A percentile compares a stretch with the other conserved stretches of the same genome.
These are phyloP conservation scores for Thuidium tamariscinum DNA, from an alignment of 225 moss, liverwort and hornwort genomes.

Conservation along the genomic window DNA sequence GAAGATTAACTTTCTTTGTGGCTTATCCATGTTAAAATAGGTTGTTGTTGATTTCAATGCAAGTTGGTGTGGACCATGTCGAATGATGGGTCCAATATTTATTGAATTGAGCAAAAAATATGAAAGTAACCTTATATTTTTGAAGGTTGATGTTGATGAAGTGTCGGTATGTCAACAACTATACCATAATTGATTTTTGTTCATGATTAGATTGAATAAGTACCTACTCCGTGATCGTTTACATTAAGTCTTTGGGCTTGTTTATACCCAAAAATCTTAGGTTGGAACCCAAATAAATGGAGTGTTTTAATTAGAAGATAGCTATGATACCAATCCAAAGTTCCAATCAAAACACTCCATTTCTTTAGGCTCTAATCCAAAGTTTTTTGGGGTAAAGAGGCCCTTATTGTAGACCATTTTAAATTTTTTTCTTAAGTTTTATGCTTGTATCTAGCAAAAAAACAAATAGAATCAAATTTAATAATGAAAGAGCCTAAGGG, in stretches of 20 bases:
- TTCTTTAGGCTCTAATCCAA: no score
- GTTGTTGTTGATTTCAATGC: slow-evolving; percentile 80
- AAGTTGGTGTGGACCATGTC: slow-evolving; percentile 88
- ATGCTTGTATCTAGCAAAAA: background rate
- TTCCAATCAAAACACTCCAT: no score
- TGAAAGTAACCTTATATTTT: slow-evolving; percentile 38
- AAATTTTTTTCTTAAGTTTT: background rate
- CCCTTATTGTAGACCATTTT: background rate
- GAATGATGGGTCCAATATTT: slow-evolving; percentile 53
- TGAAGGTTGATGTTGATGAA: slow-evolving; percentile 78
- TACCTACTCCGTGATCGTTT: no score
- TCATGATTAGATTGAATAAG: background rate
- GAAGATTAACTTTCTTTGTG: background rate
- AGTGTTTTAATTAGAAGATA: no score
- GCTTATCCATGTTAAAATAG: background rate
- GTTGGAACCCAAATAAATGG: no score
- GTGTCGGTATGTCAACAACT: slow-evolving; percentile 29
- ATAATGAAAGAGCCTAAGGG: background rate
- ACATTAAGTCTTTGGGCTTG: background rate
- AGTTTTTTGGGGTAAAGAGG: no score
- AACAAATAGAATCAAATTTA: background rate
- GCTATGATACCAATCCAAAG: no score
- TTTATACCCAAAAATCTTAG: no score
- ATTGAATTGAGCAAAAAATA: slow-evolving; percentile 60
- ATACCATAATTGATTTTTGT: background rate